These are phyloP conservation scores for Blastosporella zonata DNA, from an alignment of 1,284 basidiomycete species.

Conservation along the genomic window DNA sequence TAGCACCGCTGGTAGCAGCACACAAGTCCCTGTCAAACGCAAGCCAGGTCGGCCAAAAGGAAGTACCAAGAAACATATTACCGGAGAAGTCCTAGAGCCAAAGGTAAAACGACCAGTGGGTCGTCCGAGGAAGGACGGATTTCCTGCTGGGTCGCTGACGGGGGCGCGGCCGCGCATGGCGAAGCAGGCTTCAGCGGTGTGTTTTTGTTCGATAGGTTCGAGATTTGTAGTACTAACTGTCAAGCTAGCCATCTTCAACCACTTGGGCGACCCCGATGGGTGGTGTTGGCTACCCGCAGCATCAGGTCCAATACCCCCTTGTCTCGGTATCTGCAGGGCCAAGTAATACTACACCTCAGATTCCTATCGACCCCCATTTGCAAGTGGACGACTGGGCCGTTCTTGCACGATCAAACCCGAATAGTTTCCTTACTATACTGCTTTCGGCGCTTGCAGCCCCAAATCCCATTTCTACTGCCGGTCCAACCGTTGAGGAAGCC, in stretches of 20 bases:
- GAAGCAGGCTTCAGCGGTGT: conserved; percentile 12
- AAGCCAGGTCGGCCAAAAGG: conserved; percentile 48
- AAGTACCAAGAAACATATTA: conserved; percentile 40
- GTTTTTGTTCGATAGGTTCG: background rate
- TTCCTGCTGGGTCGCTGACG: conserved; percentile 42
- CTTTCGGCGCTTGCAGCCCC: conserved; percentile 54
- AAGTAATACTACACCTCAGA: conserved; percentile 20
- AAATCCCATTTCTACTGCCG: conserved; percentile 52
- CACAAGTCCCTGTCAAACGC: conserved; percentile 32
- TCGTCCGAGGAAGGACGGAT: conserved; percentile 43
- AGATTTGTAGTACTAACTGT: background rate
- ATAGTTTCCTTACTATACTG: conserved; percentile 52
- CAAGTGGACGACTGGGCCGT: conserved; percentile 59
- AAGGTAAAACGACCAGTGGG: conserved; percentile 45
- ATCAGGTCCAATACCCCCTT: background rate
- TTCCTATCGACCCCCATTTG: conserved; percentile 49
- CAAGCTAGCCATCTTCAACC: background rate
- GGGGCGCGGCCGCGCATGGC: conserved; percentile 20
- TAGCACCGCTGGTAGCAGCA: background rate
- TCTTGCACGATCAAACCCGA: conserved; percentile 49
- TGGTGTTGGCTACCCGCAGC: conserved; percentile 12
- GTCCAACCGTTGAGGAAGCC: conserved; percentile 64
- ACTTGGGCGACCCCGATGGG: conserved; percentile 6
- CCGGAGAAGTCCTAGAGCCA: conserved; percentile 23
- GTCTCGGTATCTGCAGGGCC: background rate